Evolutionary conservation across 2,329 filamentous ascomycete genomes (phyloP).

Genomic region (Hymenoscyphus linearis): DNA sequence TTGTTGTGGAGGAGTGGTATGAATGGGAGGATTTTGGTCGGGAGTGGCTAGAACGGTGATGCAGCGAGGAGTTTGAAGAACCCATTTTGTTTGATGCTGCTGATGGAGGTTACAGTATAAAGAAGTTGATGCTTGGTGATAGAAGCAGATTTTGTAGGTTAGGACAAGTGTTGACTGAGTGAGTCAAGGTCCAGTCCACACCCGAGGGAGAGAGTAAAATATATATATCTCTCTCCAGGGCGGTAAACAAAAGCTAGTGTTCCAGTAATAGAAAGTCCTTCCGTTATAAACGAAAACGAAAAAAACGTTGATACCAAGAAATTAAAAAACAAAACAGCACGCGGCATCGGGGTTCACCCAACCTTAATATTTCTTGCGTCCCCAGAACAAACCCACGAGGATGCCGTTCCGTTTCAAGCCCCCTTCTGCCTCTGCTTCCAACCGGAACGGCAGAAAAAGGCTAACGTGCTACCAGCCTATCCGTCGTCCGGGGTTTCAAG

Average conservation of each 20-base stretch:
- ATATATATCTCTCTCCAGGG: neutral
- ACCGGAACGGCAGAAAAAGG: neutral
- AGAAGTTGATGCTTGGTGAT: neutral
- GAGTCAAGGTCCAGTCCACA: neutral
- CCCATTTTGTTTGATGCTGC: neutral
- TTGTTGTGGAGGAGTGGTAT: neutral
- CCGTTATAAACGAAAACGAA: neutral
- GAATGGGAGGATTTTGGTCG: conserved; percentile 1
- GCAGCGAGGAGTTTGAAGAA: neutral
- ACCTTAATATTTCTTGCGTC: neutral
- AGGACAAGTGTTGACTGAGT: neutral
- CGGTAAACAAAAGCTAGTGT: too few species aligned
- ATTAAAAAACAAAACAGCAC: too few species aligned
- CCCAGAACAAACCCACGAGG: too few species aligned
- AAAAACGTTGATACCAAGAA: neutral
- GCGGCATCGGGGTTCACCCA: neutral
- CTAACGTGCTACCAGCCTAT: neutral
- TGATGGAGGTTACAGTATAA: too few species aligned
- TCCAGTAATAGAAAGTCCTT: neutral
- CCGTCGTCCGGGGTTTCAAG: neutral
- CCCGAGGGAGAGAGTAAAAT: neutral
- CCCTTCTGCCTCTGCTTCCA: neutral
- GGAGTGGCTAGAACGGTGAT: neutral
- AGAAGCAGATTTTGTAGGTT: neutral
- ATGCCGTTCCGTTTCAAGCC: neutral